Evolutionary conservation across 2,329 filamentous ascomycete genomes (phyloP).

Genomic region (Ceratocystis colombiana): DNA sequence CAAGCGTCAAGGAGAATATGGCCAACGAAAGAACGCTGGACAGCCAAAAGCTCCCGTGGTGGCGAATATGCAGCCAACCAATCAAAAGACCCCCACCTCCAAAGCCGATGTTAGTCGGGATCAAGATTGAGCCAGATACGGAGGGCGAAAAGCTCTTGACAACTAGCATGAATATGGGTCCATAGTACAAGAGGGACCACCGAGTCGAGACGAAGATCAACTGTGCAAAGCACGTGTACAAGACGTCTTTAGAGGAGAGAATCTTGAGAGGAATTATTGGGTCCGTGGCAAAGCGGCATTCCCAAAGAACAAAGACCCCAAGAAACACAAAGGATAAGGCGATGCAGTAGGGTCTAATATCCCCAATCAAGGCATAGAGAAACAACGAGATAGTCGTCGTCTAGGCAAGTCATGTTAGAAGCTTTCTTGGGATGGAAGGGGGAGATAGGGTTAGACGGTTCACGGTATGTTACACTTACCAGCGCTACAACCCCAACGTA

Average conservation of each 20-base stretch:
- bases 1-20: constrained; percentile 52
- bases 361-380: constrained; percentile 58
- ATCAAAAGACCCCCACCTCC: constrained; percentile 61
- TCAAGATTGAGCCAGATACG: constrained; percentile 61
- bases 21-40: constrained; percentile 50
- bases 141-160: constrained; percentile 61
- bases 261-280: constrained; percentile 67
- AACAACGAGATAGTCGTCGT: constrained; percentile 58
- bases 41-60: constrained; percentile 61
- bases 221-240: constrained; percentile 64
- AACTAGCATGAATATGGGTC: constrained; percentile 68
- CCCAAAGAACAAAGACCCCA: constrained; percentile 49
- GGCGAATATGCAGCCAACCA: constrained; percentile 65
- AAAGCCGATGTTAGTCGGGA: constrained; percentile 75
- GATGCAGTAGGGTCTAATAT: constrained; percentile 51
- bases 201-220: constrained; percentile 70
- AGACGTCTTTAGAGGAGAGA: constrained; percentile 57
- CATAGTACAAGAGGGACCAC: constrained; percentile 72
- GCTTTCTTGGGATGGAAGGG: neutral
- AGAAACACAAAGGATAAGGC: constrained; percentile 45
- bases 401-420: constrained; percentile 33
- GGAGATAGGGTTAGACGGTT: neutral
- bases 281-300: constrained; percentile 52
- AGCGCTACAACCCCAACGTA: constrained; percentile 62
- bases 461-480: constrained; percentile 35